Evolutionary conservation across 257 asterid species (phyloP), one percentile per base, ranked within the genome.

Genomic region (Pogostemon cablin): DNA sequence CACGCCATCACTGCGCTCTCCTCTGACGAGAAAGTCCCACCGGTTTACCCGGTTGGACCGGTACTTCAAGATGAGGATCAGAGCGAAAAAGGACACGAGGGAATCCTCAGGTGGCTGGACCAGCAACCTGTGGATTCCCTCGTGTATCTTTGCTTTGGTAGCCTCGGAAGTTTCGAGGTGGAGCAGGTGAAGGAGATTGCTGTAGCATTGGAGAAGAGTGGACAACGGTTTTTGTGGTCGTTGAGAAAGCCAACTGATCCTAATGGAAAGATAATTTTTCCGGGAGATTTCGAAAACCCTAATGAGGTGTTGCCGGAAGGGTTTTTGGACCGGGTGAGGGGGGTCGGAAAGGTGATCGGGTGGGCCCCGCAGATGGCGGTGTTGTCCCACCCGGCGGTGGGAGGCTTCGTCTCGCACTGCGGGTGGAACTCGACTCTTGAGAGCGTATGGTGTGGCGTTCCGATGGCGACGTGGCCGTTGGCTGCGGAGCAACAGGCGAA

Each of bases 281-380:
- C 64, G 1, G 41, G 55, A 0, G 86, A 79, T 1, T 79, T 70
- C 4, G 75, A 62, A 4, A 9, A 77, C 47, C 60, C 15, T 0
- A 67, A 50, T 0, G 83, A 74, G 34, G 74, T 79, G 0, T 9
- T 84, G 1, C 83, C 86, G 9, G 71, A 65, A 17, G 86, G 85
- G 43, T 84, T 81, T 50, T 11, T 79, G 9, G 67, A 62, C 3
- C 64, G 86, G 2, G 72, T 73, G 0, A 10, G 3, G 1, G 75
- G 71, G 6, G 2, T 56, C 0, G 88, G 86, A 2, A 79, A 57
- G 10, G 83, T 84, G 37, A 75, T 84, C 4, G 86, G 86, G 25
- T 84, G 88, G 88, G 86, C 88, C 2, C 88, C 85, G 4, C 88
- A 84, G 35, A 44, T 72, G 69, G 74, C 77, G 0, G 79, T 84